Conservation (phyloP, 2,329 filamentous ascomycete genomes). For the Tolypocladium capitatum region DNA sequence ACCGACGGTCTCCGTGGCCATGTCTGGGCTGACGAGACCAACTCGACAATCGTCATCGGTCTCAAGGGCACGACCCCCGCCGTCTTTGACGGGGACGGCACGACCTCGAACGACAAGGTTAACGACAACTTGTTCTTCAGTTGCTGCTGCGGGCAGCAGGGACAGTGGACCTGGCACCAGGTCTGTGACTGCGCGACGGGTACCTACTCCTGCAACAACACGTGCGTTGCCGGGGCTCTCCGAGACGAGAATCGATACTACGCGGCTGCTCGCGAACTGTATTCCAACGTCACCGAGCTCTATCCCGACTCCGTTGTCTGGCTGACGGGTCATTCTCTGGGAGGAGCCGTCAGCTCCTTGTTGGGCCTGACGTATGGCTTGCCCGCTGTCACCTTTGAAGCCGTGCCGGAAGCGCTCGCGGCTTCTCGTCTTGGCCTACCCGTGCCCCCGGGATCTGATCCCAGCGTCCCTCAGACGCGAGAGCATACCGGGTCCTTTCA, state of each 20-base stretch:
- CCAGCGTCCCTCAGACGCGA: constrained; percentile 56
- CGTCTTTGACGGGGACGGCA: constrained; percentile 92
- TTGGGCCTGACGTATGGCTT: constrained; percentile 83
- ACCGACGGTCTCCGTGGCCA: constrained; percentile 80
- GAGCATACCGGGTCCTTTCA: constrained; percentile 70
- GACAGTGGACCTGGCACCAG: constrained; percentile 77
- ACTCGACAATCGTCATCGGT: constrained; percentile 80
- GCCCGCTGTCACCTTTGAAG: constrained; percentile 85
- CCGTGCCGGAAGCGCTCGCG: constrained; percentile 80
- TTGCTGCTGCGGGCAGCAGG: constrained; percentile 92
- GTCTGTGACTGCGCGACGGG: constrained; percentile 86
- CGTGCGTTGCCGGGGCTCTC: constrained; percentile 66
- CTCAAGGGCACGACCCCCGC: constrained; percentile 85
- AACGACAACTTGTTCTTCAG: constrained; percentile 98
- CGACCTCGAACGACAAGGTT: constrained; percentile 91
- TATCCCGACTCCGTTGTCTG: constrained; percentile 79
- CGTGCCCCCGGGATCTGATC: constrained; percentile 63
- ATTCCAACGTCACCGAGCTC: constrained; percentile 78
- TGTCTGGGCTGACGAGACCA: constrained; percentile 75
- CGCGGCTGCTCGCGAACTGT: constrained; percentile 74
- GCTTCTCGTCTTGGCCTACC: constrained; percentile 76
- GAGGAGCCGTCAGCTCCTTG: constrained; percentile 78
- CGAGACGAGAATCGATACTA: constrained; percentile 84
- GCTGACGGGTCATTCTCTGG: constrained; percentile 85
- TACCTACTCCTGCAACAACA: constrained; percentile 84